A percentile compares a stretch with the other conserved stretches of the same genome.
Conservation (phyloP, 163 green algal species). For the Botryococcus braunii region DNA sequence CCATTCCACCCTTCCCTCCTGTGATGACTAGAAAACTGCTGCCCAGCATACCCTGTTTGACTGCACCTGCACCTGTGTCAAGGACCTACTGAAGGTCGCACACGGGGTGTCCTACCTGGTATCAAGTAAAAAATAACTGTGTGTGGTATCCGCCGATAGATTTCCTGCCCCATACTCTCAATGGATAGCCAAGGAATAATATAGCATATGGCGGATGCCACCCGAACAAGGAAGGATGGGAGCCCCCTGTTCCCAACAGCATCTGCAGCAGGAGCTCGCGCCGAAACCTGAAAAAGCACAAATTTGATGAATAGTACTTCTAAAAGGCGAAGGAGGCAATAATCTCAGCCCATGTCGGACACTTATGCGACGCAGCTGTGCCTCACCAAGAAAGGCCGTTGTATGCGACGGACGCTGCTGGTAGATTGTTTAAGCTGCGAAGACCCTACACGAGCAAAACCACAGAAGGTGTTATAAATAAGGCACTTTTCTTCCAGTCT, state of each 20-base stretch:
- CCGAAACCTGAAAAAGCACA: neutral
- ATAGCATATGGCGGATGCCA: conserved; percentile 48
- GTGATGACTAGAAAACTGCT: neutral
- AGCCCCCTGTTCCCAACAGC: conserved; percentile 1
- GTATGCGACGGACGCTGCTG: no score
- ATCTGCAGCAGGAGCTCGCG: conserved; percentile 1
- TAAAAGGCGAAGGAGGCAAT: neutral
- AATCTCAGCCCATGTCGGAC: neutral
- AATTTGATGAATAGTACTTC: neutral
- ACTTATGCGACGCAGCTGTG: no score
- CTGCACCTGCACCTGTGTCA: neutral
- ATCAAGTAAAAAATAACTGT: conserved; percentile 40
- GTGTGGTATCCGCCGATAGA: conserved; percentile 42
- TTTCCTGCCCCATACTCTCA: conserved; percentile 30
- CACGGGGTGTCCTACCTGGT: conserved; percentile 16
- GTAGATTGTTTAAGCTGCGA: no score
- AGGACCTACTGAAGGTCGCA: neutral
- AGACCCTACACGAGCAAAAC: no score
- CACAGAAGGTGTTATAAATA: neutral
- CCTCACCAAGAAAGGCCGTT: no score
- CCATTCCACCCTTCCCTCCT: neutral
- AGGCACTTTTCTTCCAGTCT: conserved; percentile 1
- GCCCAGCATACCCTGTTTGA: neutral
- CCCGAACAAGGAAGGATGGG: conserved; percentile 37
- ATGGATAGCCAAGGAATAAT: conserved; percentile 66